A percentile compares a stretch with the other conserved stretches of the same genome.
These are phyloP conservation scores for Nicotiana noctiflora DNA, from an alignment of 257 asterid species.

Conservation along the genomic window DNA sequence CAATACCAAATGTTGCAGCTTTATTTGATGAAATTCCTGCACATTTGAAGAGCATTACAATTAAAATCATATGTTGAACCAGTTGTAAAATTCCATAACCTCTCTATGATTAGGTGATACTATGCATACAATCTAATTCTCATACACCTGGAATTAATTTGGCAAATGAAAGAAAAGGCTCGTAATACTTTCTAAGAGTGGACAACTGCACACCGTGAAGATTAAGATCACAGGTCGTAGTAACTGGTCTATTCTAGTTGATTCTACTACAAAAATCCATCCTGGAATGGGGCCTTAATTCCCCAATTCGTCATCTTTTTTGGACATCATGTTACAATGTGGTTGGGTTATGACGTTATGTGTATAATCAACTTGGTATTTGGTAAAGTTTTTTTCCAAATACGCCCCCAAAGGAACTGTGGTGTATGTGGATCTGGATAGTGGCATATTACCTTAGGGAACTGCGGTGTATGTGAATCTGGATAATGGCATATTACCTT, in stretches of 20 bases:
- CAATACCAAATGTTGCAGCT: conserved; percentile 76
- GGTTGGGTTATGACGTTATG: background rate
- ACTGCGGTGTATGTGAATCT: no score
- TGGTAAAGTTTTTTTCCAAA: background rate
- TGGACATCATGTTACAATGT: background rate
- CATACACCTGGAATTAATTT: background rate
- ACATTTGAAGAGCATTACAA: conserved; percentile 10
- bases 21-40: conserved; percentile 68
- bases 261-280: background rate
- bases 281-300: background rate
- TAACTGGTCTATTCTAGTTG: background rate
- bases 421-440: no score
- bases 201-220: background rate
- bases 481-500: no score
- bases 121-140: background rate
- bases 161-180: background rate
- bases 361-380: background rate
- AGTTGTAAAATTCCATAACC: background rate
- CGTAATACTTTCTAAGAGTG: background rate
- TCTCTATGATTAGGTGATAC: background rate
- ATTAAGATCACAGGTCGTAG: background rate
- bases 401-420: no score
- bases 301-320: background rate
- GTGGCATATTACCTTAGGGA: no score
- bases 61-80: background rate